Conservation (phyloP, 257 asterid genomes). For the Penstemon davidsonii region DNA sequence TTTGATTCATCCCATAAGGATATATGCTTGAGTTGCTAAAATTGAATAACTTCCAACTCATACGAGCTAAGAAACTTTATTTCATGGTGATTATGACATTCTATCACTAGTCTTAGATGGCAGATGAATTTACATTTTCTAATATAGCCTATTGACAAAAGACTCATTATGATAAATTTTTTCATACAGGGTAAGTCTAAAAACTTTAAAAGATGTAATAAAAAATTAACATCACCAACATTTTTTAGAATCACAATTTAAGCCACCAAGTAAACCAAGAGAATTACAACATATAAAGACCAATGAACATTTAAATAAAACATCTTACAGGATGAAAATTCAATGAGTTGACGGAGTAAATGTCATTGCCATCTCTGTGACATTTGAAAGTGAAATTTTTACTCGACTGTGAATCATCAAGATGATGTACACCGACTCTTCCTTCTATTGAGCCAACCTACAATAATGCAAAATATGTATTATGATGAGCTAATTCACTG, state of each 20-base stretch:
- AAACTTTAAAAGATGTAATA: constrained; percentile 4
- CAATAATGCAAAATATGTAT: constrained; percentile 17
- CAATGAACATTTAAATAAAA: constrained; percentile 16
- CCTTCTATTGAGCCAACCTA: constrained; percentile 99
- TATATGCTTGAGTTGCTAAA: too few species aligned
- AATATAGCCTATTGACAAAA: constrained; percentile 7
- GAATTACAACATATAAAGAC: constrained; percentile 6
- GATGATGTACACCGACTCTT: constrained; percentile 95
- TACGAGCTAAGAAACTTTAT: constrained; percentile 4
- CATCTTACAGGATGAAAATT: constrained; percentile 92
- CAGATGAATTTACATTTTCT: not conserved
- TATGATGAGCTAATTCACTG: constrained; percentile 11
- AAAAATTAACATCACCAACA: not conserved
- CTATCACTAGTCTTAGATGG: constrained; percentile 11
- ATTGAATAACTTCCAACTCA: not conserved
- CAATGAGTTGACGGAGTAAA: constrained; percentile 88
- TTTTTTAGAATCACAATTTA: not conserved
- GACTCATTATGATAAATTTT: constrained; percentile 12
- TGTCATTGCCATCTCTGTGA: constrained; percentile 88
- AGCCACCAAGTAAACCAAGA: not conserved
- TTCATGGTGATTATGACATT: not conserved
- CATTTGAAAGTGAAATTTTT: constrained; percentile 98
- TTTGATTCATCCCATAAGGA: not conserved
- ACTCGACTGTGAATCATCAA: constrained; percentile 72
- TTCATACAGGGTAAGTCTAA: not conserved